A percentile compares a stretch with the other conserved stretches of the same genome.
Conservation (phyloP, 805 yeast species). For the Kazachstania viticola region DNA sequence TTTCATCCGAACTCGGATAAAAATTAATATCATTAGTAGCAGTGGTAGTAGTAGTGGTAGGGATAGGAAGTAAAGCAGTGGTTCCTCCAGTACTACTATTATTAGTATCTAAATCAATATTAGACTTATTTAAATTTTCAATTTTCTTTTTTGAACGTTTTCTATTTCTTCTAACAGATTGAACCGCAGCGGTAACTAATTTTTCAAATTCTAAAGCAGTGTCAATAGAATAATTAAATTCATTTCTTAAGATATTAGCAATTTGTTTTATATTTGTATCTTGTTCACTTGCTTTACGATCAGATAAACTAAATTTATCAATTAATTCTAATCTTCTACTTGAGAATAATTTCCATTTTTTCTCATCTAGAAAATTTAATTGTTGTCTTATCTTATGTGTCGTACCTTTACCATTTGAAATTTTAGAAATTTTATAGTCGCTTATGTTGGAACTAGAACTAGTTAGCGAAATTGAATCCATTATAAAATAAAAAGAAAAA, state of each 20-base stretch:
- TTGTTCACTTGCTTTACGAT: slow-evolving; percentile 84
- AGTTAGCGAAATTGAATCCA: too few species aligned
- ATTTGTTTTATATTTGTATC: slow-evolving; percentile 71
- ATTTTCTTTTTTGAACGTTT: slow-evolving; percentile 45
- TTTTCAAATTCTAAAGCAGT: slow-evolving; percentile 70
- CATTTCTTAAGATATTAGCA: slow-evolving; percentile 64
- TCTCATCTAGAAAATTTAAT: slow-evolving; percentile 69
- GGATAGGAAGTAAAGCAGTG: background rate
- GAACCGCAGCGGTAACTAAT: slow-evolving; percentile 87
- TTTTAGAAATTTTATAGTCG: too few species aligned
- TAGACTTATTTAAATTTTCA: background rate
- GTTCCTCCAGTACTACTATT: background rate
- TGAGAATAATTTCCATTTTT: slow-evolving; percentile 82
- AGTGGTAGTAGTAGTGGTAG: background rate
- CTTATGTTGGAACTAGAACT: too few species aligned
- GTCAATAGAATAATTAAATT: slow-evolving; percentile 56
- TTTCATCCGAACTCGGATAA: too few species aligned
- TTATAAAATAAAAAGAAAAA: too few species aligned
- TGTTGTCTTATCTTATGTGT: slow-evolving; percentile 34
- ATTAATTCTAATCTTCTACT: slow-evolving; percentile 82
- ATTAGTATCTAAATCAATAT: background rate
- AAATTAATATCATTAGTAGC: too few species aligned
- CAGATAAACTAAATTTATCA: slow-evolving; percentile 50
- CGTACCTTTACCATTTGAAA: slow-evolving; percentile 23
- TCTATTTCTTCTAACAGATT: slow-evolving; percentile 82